A percentile compares a stretch with the other conserved stretches of the same genome.
phyloP scores from a whole-genome alignment of 2,329 filamentous ascomycete species.

The Sarocladium strictum region DNA sequence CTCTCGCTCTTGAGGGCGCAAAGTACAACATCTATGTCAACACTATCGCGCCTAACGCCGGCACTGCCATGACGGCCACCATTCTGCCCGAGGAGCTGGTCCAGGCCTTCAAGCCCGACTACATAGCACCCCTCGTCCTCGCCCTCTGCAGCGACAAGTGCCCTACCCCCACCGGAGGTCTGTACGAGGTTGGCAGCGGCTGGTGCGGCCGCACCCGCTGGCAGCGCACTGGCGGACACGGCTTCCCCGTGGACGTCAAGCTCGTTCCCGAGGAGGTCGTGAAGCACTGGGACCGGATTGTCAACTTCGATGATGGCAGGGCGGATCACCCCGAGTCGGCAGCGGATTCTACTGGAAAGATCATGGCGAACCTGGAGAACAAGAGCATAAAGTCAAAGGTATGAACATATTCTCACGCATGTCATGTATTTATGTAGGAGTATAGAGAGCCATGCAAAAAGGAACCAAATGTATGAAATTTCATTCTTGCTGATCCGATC shows the following conservation, averaged over 20 bases:
- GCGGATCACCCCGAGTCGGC: slow-evolving; percentile 79
- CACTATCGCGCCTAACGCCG: slow-evolving; percentile 95
- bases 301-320: slow-evolving; percentile 80
- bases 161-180: slow-evolving; percentile 74
- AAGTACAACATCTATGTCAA: slow-evolving; percentile 99
- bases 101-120: slow-evolving; percentile 98
- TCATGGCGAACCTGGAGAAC: slow-evolving; percentile 80
- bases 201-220: slow-evolving; percentile 91
- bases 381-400: slow-evolving; percentile 48
- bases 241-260: slow-evolving; percentile 81
- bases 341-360: slow-evolving; percentile 70
- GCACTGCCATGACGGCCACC: slow-evolving; percentile 88
- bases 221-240: slow-evolving; percentile 85
- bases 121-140: slow-evolving; percentile 88
- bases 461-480: not conserved
- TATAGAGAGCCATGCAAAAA: not conserved
- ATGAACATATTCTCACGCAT: slow-evolving; percentile 34
- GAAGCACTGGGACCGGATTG: slow-evolving; percentile 70
- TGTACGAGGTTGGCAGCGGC: slow-evolving; percentile 93
- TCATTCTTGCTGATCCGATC: slow-evolving; percentile 1
- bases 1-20: slow-evolving; percentile 83
- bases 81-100: slow-evolving; percentile 97
- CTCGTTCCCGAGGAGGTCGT: slow-evolving; percentile 80
- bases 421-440: slow-evolving; percentile 10
- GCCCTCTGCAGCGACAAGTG: slow-evolving; percentile 81